phyloP scores from a whole-genome alignment of 345 rosid genomes.

The Pugionium cornutum region DNA sequence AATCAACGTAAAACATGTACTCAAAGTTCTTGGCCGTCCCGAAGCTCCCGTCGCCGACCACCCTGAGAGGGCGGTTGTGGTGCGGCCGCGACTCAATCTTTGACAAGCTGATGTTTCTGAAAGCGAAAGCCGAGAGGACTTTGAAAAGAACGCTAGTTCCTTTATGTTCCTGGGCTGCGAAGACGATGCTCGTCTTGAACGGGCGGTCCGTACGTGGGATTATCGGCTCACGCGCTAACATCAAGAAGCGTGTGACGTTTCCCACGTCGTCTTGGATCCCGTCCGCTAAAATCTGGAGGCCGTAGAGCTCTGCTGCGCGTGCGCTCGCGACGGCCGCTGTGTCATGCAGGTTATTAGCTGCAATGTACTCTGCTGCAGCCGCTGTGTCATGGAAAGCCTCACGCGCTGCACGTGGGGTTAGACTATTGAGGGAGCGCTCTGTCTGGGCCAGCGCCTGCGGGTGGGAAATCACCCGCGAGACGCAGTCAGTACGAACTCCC shows the following conservation, averaged over 20 bases:
- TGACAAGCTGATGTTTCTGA: constrained; percentile 77
- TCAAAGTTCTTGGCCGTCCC: constrained; percentile 95
- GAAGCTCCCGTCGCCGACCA: constrained; percentile 76
- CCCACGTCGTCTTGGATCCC: constrained; percentile 89
- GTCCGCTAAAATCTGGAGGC: constrained; percentile 66
- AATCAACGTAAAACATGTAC: constrained; percentile 90
- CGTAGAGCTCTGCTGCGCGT: constrained; percentile 88
- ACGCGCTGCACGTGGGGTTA: constrained; percentile 71
- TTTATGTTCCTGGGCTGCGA: constrained; percentile 90
- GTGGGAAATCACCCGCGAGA: constrained; percentile 84
- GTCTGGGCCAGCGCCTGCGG: constrained; percentile 95
- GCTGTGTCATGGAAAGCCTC: constrained; percentile 97
- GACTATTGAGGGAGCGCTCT: constrained; percentile 66
- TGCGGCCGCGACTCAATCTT: constrained; percentile 97
- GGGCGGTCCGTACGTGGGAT: constrained; percentile 95
- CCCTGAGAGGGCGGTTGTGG: constrained; percentile 70
- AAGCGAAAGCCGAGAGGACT: constrained; percentile 90
- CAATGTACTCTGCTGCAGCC: constrained; percentile 83
- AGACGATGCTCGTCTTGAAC: constrained; percentile 95
- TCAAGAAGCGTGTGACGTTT: constrained; percentile 87
- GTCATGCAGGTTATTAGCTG: constrained; percentile 67
- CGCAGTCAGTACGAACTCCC: constrained; percentile 62
- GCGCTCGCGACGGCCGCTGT: constrained; percentile 93
- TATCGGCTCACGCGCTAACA: constrained; percentile 96
- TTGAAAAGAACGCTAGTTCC: constrained; percentile 92